phyloP scores from a whole-genome alignment of 805 yeast species.

The Monosporozyma servazzii region DNA sequence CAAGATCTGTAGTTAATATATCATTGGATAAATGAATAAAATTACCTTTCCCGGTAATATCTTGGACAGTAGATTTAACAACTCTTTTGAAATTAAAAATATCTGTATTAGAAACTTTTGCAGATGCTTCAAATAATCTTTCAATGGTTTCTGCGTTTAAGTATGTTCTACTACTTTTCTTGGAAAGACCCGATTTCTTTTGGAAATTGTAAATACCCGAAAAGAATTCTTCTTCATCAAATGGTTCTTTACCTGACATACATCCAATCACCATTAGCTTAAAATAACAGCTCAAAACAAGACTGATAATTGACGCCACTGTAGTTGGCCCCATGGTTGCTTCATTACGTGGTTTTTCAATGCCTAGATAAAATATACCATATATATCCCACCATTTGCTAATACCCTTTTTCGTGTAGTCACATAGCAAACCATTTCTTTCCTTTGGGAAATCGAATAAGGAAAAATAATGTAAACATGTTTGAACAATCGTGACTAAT shows the following conservation, averaged over 20 bases:
- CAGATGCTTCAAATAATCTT: conserved; percentile 39
- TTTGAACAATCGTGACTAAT: conserved; percentile 65
- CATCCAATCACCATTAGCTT: conserved; percentile 53
- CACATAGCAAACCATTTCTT: conserved; percentile 82
- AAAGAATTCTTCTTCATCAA: conserved; percentile 63
- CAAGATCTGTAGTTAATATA: conserved; percentile 33
- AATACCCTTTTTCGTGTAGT: conserved; percentile 64
- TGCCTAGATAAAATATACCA: conserved; percentile 36
- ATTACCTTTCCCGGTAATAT: conserved; percentile 38
- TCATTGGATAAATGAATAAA: conserved; percentile 31
- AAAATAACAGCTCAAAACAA: conserved; percentile 56
- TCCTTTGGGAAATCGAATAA: conserved; percentile 49
- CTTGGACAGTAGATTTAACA: conserved; percentile 67
- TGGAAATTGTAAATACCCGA: conserved; percentile 69
- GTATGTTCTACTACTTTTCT: conserved; percentile 36
- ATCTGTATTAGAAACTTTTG: conserved; percentile 36
- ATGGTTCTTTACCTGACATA: conserved; percentile 71
- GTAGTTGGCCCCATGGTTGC: conserved; percentile 56
- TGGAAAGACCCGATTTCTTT: conserved; percentile 45
- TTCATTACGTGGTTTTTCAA: conserved; percentile 32
- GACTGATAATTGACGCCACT: conserved; percentile 72
- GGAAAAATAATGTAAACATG: conserved; percentile 67
- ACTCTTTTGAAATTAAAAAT: conserved; percentile 49
- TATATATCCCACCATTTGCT: conserved; percentile 72
- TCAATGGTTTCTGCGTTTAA: conserved; percentile 50